Conservation (phyloP, 305 asterid genomes). For the Fraxinus angustifolia region DNA sequence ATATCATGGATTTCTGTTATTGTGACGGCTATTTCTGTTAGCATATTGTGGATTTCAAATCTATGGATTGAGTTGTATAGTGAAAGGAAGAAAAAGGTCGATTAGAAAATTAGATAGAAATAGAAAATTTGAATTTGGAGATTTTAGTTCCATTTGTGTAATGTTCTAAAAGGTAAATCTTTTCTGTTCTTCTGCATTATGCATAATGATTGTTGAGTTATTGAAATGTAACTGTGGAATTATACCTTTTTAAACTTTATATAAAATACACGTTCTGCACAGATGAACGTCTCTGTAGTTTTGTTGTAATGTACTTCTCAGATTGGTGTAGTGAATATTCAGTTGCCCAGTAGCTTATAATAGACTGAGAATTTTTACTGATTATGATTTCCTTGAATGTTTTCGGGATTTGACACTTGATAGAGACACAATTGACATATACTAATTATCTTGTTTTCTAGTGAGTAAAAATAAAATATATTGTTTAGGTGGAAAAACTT, state of each 20-base stretch:
- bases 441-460: conserved; percentile 16
- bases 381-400: not conserved
- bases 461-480: conserved; percentile 9
- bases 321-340: not conserved
- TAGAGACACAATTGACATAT: not conserved
- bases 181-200: conserved; percentile 18
- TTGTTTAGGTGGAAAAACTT: not conserved
- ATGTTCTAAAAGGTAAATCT: conserved; percentile 11
- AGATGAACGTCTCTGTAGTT: not conserved
- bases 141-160: conserved; percentile 20
- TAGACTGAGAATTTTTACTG: not conserved
- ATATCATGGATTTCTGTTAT: conserved; percentile 77
- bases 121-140: not conserved
- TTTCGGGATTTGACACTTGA: conserved; percentile 7
- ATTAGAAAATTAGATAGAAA: conserved; percentile 46
- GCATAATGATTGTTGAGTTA: not conserved
- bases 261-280: not conserved
- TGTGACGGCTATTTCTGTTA: conserved; percentile 63
- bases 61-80: conserved; percentile 64
- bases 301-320: not conserved
- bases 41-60: conserved; percentile 75
- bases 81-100: conserved; percentile 37
- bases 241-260: not conserved
- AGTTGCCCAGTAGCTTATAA: conserved; percentile 8
- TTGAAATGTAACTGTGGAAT: not conserved